Evolutionary conservation across 768 basidiomycete genomes (phyloP).

Genomic region (Filobasidium wieringae): DNA sequence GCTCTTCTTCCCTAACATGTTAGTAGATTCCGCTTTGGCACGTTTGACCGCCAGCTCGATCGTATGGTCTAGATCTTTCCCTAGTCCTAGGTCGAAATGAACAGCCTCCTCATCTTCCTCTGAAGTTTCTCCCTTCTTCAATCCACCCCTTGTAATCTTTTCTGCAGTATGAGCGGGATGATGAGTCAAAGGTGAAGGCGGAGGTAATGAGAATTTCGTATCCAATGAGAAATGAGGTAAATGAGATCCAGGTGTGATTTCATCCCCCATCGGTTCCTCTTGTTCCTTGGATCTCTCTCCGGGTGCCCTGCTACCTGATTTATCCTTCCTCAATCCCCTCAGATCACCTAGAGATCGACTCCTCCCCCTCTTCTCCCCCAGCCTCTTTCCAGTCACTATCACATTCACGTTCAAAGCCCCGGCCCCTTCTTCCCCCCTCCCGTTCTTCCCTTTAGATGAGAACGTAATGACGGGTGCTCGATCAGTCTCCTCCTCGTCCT

Average conservation of each 20-base stretch:
- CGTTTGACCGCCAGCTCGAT: slow-evolving; percentile 31
- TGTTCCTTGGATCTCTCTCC: background rate
- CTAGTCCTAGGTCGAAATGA: slow-evolving; percentile 34
- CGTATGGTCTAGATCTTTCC: slow-evolving; percentile 33
- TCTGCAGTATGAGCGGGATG: too few species aligned
- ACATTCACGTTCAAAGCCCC: too few species aligned
- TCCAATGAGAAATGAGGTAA: slow-evolving; percentile 36
- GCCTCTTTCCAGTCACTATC: background rate
- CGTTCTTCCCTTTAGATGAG: too few species aligned
- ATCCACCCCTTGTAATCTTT: background rate
- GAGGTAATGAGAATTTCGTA: slow-evolving; percentile 28
- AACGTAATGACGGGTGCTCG: too few species aligned
- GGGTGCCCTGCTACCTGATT: background rate
- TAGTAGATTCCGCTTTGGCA: background rate
- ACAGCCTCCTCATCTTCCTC: slow-evolving; percentile 9
- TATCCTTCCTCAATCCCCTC: background rate
- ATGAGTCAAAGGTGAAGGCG: too few species aligned
- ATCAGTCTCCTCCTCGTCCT: background rate
- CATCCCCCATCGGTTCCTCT: background rate
- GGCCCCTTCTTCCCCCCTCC: background rate
- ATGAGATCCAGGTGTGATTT: background rate
- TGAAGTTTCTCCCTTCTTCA: slow-evolving; percentile 3
- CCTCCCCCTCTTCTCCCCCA: background rate
- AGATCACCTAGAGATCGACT: slow-evolving; percentile 3
- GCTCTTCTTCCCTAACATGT: background rate